Evolutionary conservation across 192 early-diverging fungal genomes (phyloP).

Genomic region (Coemansia asiatica): DNA sequence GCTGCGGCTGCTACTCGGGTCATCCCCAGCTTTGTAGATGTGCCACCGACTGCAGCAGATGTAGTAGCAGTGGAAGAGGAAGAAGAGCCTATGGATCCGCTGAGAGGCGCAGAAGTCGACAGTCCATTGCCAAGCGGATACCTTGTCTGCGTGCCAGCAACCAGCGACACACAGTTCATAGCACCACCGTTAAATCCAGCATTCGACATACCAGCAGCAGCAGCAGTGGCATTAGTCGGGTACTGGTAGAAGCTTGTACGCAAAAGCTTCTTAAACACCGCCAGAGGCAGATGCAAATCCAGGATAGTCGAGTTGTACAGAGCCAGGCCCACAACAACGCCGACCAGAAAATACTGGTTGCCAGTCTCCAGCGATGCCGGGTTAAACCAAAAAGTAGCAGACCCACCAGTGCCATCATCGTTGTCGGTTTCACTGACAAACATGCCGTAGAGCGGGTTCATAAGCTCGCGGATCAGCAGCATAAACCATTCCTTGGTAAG

Average conservation of each 20-base stretch:
- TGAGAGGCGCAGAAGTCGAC: conserved; percentile 4
- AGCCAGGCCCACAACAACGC: conserved; percentile 88
- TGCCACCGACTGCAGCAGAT: neutral
- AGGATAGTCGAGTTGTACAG: conserved; percentile 94
- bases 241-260: conserved; percentile 30
- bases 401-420: neutral
- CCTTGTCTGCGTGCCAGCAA: conserved; percentile 4
- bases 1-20: conserved; percentile 1
- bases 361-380: conserved; percentile 71
- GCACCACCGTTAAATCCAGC: neutral
- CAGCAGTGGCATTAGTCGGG: neutral
- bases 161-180: conserved; percentile 7
- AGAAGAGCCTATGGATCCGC: neutral
- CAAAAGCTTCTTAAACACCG: conserved; percentile 89
- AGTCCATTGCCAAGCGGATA: neutral
- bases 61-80: conserved; percentile 10
- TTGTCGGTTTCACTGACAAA: conserved; percentile 69
- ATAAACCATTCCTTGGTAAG: conserved; percentile 98
- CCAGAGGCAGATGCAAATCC: conserved; percentile 77
- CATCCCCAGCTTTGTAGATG: neutral
- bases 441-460: conserved; percentile 93
- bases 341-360: conserved; percentile 87
- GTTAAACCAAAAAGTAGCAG: conserved; percentile 70
- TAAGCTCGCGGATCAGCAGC: conserved; percentile 84
- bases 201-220: neutral